phyloP scores from a whole-genome alignment of 441 rosid genomes.

The Isatis lusitanica region DNA sequence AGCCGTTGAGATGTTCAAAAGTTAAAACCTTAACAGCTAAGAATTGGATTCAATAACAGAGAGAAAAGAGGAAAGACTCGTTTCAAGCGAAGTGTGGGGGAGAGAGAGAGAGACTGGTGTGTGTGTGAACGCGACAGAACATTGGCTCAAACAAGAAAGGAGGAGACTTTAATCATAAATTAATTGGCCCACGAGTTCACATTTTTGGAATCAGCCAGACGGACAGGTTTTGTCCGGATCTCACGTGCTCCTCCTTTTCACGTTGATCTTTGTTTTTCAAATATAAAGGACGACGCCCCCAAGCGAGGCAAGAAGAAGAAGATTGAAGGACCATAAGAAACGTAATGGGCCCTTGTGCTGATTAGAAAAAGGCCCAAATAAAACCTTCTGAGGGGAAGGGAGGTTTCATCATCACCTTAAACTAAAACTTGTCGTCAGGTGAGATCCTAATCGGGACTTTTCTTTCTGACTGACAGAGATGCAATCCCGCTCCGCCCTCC shows the following conservation, averaged over 20 bases:
- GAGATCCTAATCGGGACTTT: conserved; percentile 5
- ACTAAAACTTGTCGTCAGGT: background rate
- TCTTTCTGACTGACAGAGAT: conserved; percentile 7
- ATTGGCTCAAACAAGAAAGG: too few relatives aligned
- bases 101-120: too few relatives aligned
- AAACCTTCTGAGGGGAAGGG: background rate
- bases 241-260: background rate
- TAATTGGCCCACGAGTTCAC: background rate
- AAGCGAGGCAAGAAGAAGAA: too few relatives aligned
- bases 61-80: background rate
- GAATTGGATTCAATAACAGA: too few relatives aligned
- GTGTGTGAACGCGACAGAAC: too few relatives aligned
- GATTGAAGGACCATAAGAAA: too few relatives aligned
- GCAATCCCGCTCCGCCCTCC: conserved; percentile 32
- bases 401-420: background rate
- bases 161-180: too few relatives aligned
- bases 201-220: background rate
- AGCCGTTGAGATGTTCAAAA: background rate
- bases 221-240: background rate
- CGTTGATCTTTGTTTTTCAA: too few relatives aligned
- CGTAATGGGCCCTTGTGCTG: background rate
- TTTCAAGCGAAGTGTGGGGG: too few relatives aligned
- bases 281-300: too few relatives aligned
- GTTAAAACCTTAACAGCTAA: background rate
- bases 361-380: background rate